These are phyloP conservation scores for Neurospora sp. DNA, from an alignment of 495 filamentous ascomycete genomes.

Conservation along the genomic window DNA sequence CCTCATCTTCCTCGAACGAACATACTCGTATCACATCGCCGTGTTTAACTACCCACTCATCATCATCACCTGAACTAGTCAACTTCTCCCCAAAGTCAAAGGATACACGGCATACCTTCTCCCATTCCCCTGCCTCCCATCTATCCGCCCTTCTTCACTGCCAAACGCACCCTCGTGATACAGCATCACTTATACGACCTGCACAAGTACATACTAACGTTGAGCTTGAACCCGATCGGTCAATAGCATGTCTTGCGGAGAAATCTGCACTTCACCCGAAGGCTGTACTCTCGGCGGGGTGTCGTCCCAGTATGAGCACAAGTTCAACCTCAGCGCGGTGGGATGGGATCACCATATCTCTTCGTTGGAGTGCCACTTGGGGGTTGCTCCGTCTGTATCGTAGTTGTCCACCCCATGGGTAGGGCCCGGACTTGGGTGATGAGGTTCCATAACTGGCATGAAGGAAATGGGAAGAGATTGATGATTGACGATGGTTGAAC, in stretches of 20 bases:
- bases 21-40: too few relatives aligned
- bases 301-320: slow-evolving; percentile 22
- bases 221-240: background rate
- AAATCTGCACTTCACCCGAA: slow-evolving; percentile 32
- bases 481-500: background rate
- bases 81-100: background rate
- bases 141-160: background rate
- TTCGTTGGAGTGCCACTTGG: slow-evolving; percentile 28
- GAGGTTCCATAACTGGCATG: background rate
- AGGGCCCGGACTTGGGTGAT: background rate
- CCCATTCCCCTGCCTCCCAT: background rate
- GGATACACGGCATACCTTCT: background rate
- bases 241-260: slow-evolving; percentile 18
- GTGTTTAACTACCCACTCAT: background rate
- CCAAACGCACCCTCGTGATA: background rate
- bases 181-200: background rate
- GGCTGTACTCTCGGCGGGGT: slow-evolving; percentile 35
- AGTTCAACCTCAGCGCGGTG: slow-evolving; percentile 27
- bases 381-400: background rate
- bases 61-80: background rate
- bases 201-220: background rate
- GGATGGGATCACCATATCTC: slow-evolving; percentile 25
- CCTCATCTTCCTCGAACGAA: too few relatives aligned
- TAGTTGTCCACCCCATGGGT: background rate
- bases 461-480: background rate